These are phyloP conservation scores for Quercus dentata DNA, from an alignment of 306 rosid species.

Conservation along the genomic window DNA sequence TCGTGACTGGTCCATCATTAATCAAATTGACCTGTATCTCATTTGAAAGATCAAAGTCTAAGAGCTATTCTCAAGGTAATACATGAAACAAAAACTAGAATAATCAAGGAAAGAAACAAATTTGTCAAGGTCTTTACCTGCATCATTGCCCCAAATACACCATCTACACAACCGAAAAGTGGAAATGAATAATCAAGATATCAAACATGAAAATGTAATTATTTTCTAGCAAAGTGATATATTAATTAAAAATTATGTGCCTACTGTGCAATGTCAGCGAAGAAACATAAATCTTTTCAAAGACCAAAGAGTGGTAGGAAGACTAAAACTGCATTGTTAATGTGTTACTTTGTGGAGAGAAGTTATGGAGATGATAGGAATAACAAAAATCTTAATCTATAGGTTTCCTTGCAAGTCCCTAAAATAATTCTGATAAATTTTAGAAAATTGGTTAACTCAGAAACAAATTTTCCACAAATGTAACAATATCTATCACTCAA, in stretches of 20 bases:
- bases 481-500: not conserved
- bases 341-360: not conserved
- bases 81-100: not conserved
- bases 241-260: not conserved
- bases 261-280: not conserved
- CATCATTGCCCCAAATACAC: constrained; percentile 96
- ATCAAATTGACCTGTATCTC: constrained; percentile 71
- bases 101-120: not conserved
- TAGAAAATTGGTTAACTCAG: not conserved
- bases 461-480: not conserved
- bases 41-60: constrained; percentile 7
- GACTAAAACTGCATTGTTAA: not conserved
- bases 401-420: not conserved
- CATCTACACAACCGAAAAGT: constrained; percentile 45
- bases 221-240: not conserved
- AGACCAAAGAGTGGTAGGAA: not conserved
- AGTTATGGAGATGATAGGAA: not conserved
- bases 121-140: constrained; percentile 45
- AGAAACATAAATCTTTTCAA: not conserved
- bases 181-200: not conserved
- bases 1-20: constrained; percentile 94
- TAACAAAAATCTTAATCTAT: not conserved
- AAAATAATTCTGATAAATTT: not conserved
- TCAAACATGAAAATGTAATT: not conserved
- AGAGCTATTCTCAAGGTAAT: not conserved